Conservation (phyloP, 2,329 filamentous ascomycete genomes). For the Fusarium verrucosum region DNA sequence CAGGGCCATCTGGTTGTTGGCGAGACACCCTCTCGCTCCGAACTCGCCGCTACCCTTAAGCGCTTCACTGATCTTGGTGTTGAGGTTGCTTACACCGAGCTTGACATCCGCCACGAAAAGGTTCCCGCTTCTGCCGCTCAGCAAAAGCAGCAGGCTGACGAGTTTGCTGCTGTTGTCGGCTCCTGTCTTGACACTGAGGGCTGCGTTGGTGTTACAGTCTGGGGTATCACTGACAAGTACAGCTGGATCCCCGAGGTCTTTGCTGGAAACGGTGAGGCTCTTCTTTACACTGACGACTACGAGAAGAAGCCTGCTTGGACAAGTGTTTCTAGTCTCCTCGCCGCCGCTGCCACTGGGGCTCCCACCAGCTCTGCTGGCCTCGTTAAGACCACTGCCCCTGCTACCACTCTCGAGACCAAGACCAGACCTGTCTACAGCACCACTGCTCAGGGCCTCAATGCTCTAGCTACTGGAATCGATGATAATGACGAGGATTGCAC, state of each 20-base stretch:
- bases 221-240: constrained; percentile 55
- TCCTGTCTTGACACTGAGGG: constrained; percentile 50
- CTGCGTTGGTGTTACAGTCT: constrained; percentile 57
- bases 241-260: constrained; percentile 53
- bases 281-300: constrained; percentile 51
- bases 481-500: constrained; percentile 30
- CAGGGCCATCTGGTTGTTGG: constrained; percentile 69
- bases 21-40: constrained; percentile 56
- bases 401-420: constrained; percentile 20
- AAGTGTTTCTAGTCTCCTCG: constrained; percentile 49
- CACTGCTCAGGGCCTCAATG: constrained; percentile 15
- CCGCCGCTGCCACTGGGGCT: constrained; percentile 39
- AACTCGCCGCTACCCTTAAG: constrained; percentile 57
- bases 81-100: constrained; percentile 69
- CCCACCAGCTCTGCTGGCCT: constrained; percentile 5
- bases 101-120: constrained; percentile 63
- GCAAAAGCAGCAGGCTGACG: constrained; percentile 57
- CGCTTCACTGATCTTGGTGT: constrained; percentile 62
- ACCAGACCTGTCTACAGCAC: constrained; percentile 25
- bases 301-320: constrained; percentile 54
- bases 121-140: constrained; percentile 56
- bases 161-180: constrained; percentile 55
- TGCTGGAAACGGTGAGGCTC: constrained; percentile 52
- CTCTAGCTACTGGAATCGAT: constrained; percentile 21
- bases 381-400: constrained; percentile 8